These are phyloP conservation scores for Metschnikowia orientalis DNA, from an alignment of 805 yeast genomes.

Conservation along the genomic window DNA sequence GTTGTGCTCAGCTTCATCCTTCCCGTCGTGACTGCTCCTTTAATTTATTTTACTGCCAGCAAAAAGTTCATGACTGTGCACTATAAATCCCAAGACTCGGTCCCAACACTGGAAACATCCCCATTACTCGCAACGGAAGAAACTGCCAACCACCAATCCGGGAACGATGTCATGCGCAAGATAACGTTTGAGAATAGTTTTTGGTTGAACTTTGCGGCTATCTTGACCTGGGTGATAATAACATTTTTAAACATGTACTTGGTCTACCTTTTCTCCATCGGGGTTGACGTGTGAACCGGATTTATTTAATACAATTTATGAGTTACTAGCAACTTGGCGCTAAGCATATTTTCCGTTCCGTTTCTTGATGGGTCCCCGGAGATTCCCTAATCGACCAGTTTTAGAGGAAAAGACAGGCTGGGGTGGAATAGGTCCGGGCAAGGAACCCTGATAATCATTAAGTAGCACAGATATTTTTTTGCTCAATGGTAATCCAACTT, in stretches of 20 bases:
- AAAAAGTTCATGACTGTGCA: conserved; percentile 39
- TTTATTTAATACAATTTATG: not conserved
- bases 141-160: conserved; percentile 7
- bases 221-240: conserved; percentile 39
- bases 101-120: conserved; percentile 7
- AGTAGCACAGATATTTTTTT: conserved; percentile 62
- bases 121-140: conserved; percentile 8
- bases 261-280: conserved; percentile 38
- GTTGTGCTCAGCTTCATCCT: conserved; percentile 42
- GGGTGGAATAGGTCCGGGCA: conserved; percentile 55
- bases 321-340: conserved; percentile 8
- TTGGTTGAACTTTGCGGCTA: conserved; percentile 29
- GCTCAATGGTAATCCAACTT: conserved; percentile 29
- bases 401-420: conserved; percentile 16
- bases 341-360: no score
- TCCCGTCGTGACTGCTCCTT: conserved; percentile 43
- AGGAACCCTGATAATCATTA: conserved; percentile 69
- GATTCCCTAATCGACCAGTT: conserved; percentile 33
- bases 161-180: conserved; percentile 15
- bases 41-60: conserved; percentile 40
- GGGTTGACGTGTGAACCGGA: conserved; percentile 40
- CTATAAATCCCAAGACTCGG: not conserved
- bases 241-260: conserved; percentile 38
- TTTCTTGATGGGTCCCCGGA: conserved; percentile 38
- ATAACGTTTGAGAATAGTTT: conserved; percentile 38